Percentiles rank a stretch among this genome's conserved stretches.
Conservation (phyloP, 495 filamentous ascomycete genomes). For the Tirmania nivea region DNA sequence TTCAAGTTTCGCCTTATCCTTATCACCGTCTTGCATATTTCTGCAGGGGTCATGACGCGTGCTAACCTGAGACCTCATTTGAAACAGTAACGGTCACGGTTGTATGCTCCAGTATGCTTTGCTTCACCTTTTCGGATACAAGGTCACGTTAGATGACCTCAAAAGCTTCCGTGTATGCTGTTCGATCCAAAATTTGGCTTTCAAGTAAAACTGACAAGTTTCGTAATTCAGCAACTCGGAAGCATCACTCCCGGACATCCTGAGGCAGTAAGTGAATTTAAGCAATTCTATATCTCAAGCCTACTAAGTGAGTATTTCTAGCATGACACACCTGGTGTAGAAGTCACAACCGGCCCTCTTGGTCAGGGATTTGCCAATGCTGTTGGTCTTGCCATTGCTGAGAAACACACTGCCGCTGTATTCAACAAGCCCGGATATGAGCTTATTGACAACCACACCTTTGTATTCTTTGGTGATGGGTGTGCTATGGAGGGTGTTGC, state of each 20-base stretch:
- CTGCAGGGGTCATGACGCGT: not conserved
- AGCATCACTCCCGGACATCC: slow-evolving; percentile 84
- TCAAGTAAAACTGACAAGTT: not conserved
- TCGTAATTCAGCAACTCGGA: slow-evolving; percentile 5
- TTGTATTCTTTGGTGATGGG: slow-evolving; percentile 87
- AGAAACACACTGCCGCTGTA: slow-evolving; percentile 64
- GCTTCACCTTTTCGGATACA: slow-evolving; percentile 90
- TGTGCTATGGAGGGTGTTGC: slow-evolving; percentile 98
- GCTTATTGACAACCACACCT: slow-evolving; percentile 91
- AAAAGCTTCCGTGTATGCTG: slow-evolving; percentile 79
- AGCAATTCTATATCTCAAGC: no score
- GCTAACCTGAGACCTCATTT: slow-evolving; percentile 8
- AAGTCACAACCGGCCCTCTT: slow-evolving; percentile 93
- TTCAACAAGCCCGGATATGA: slow-evolving; percentile 97
- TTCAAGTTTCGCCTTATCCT: not conserved
- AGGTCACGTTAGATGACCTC: slow-evolving; percentile 63
- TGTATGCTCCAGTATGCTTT: slow-evolving; percentile 99
- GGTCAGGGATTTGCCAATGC: slow-evolving; percentile 90
- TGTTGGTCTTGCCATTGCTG: slow-evolving; percentile 89
- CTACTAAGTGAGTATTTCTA: not conserved
- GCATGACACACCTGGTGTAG: slow-evolving; percentile 86
- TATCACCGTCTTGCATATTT: not conserved
- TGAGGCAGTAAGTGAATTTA: slow-evolving; percentile 33
- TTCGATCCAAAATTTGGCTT: not conserved
- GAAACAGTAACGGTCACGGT: slow-evolving; percentile 74